Evolutionary conservation across 75 land plant species (phyloP).

Genomic region (Sequoia sempervirens): DNA sequence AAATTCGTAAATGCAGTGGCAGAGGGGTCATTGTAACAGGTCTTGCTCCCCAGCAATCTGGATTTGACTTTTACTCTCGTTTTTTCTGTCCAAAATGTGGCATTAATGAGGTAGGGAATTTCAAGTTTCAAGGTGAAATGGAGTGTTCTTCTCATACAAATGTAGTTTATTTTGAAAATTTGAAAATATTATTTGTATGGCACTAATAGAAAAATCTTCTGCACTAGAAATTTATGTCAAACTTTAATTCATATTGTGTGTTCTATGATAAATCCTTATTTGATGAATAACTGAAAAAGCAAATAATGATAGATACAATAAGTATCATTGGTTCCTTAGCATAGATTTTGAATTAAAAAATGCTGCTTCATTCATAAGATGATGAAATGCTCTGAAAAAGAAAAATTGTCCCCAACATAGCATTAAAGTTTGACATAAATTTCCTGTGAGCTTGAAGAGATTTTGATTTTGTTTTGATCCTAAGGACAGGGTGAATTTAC

Average conservation of each 20-base stretch:
- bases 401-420: background rate
- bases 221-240: background rate
- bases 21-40: slow-evolving; percentile 64
- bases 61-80: slow-evolving; percentile 61
- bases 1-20: slow-evolving; percentile 29
- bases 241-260: background rate
- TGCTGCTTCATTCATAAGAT: background rate
- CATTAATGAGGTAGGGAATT: slow-evolving; percentile 50
- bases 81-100: slow-evolving; percentile 72
- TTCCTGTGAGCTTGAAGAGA: background rate
- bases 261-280: background rate
- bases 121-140: background rate
- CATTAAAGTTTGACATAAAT: background rate
- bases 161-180: background rate
- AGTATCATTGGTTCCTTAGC: background rate
- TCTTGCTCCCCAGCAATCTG: slow-evolving; percentile 37
- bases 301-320: background rate
- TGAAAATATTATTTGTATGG: background rate
- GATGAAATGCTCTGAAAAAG: background rate
- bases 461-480: background rate
- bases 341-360: background rate
- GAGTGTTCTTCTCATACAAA: background rate
- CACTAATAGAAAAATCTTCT: background rate
- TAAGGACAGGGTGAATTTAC: background rate
- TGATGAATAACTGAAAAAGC: background rate